Evolutionary conservation across 495 filamentous ascomycete species (phyloP), one percentile per base, ranked within the genome.

Genomic region (Choiromyces venosus): DNA sequence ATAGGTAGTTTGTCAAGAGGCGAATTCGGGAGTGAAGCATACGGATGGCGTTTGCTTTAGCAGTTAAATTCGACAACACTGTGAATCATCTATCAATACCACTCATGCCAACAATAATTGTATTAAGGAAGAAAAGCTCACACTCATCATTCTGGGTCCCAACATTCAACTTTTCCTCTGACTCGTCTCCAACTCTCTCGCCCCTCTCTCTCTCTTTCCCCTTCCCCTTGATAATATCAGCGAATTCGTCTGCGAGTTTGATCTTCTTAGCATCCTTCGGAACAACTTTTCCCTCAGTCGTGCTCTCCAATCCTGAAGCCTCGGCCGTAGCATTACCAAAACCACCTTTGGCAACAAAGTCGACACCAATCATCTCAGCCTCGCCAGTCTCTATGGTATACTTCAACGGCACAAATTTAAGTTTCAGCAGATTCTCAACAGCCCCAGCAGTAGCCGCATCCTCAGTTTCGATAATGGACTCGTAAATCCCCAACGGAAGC

Each of bases 361-460:
- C 92, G 77, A 99, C 90, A 52, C 89, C 89, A 77, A 99, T 97
- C 93, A 98, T 97, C 84, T 99, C 96, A 10, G 95, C 91, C 82
- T 98, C 93, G 21, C 91, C 92, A 0, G 93, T 97, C 82, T 99
- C 95, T 25, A 97, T 89, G 0, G 89, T 88, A 81, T 94, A 97
- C 25, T 90, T 89, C 39, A 97, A 82, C 80, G 94, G 92, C 36
- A 91, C 87, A 84, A 97, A 98, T 73, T 87, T 88, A 35, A 97
- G 85, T 16, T 85, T 86, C 66, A 87, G 87, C 90, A 96, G 93
- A 42, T 87, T 86, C 78, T 89, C 88, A 74, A 90, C 88, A 35
- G 87, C 87, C 46, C 86, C 87, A 3, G 79, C 80, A n/a, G 84
- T 84, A 65, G 78, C 81, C 21, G 82, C 79, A 19, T 86, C 86